phyloP scores from a whole-genome alignment of 1,284 basidiomycete species.

The Pseudozyma sp. region DNA sequence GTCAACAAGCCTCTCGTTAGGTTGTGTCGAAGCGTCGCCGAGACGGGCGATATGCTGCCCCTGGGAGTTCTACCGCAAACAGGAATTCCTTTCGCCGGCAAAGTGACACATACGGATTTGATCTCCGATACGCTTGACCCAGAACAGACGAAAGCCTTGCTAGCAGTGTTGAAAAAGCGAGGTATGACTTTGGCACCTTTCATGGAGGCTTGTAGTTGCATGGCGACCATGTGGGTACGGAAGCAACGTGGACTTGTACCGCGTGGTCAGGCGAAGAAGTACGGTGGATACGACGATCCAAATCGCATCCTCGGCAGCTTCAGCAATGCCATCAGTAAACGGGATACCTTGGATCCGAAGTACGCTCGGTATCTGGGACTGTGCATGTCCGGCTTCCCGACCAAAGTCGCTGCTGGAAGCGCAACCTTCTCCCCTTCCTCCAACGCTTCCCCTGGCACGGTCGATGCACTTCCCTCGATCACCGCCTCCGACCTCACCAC shows the following conservation, averaged over 20 bases:
- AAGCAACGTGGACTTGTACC: slow-evolving; percentile 14
- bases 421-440: slow-evolving; percentile 9
- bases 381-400: slow-evolving; percentile 37
- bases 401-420: slow-evolving; percentile 18
- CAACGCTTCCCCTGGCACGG: slow-evolving; percentile 1
- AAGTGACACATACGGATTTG: slow-evolving; percentile 12
- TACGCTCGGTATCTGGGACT: slow-evolving; percentile 25
- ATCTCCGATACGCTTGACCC: slow-evolving; percentile 4
- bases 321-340: slow-evolving; percentile 34
- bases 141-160: slow-evolving; percentile 6
- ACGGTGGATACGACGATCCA: slow-evolving; percentile 8
- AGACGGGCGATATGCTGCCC: slow-evolving; percentile 38
- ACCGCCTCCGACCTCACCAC: not conserved
- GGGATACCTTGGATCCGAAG: slow-evolving; percentile 21
- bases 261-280: not conserved
- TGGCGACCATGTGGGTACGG: slow-evolving; percentile 36
- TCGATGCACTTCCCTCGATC: slow-evolving; percentile 12
- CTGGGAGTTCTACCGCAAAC: slow-evolving; percentile 38
- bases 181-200: slow-evolving; percentile 39
- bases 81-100: slow-evolving; percentile 9
- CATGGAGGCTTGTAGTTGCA: slow-evolving; percentile 24
- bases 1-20: slow-evolving; percentile 24
- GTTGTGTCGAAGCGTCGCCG: slow-evolving; percentile 23
- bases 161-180: slow-evolving; percentile 9
- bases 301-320: slow-evolving; percentile 30